Percentiles rank a stretch among this genome's conserved stretches.
Conservation (phyloP, 768 basidiomycete genomes). For the Pleurotus giganteus region DNA sequence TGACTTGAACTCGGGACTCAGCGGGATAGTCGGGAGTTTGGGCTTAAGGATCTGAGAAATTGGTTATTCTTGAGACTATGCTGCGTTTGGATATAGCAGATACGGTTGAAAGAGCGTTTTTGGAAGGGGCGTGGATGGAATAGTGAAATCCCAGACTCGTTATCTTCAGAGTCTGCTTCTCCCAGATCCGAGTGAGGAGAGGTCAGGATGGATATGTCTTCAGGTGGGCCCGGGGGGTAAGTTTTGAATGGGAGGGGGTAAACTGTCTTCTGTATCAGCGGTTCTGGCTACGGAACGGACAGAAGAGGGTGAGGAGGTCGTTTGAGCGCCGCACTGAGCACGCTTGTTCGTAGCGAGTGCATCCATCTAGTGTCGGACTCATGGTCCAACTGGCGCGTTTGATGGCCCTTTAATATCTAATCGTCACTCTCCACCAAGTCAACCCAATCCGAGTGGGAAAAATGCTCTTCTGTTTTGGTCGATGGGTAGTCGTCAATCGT, state of each 20-base stretch:
- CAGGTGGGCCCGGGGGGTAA: slow-evolving; percentile 53
- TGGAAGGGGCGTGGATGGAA: slow-evolving; percentile 6
- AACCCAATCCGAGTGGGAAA: slow-evolving; percentile 68
- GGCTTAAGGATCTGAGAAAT: slow-evolving; percentile 12
- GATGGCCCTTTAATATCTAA: slow-evolving; percentile 66
- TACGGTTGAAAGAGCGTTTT: slow-evolving; percentile 8
- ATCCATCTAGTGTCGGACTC: slow-evolving; percentile 40
- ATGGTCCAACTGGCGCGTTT: slow-evolving; percentile 45
- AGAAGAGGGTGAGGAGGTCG: slow-evolving; percentile 32
- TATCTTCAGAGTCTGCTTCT: slow-evolving; percentile 17
- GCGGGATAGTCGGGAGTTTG: slow-evolving; percentile 13
- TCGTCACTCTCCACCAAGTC: slow-evolving; percentile 75
- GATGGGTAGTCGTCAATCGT: slow-evolving; percentile 62
- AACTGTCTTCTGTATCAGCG: neutral
- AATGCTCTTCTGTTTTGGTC: slow-evolving; percentile 58
- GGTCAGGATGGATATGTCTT: slow-evolving; percentile 15
- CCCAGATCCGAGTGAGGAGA: slow-evolving; percentile 16
- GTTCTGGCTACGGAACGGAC: slow-evolving; percentile 47
- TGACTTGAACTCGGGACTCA: slow-evolving; percentile 3
- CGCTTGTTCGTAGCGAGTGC: slow-evolving; percentile 39
- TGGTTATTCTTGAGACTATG: neutral
- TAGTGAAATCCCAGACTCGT: neutral
- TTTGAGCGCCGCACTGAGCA: slow-evolving; percentile 32
- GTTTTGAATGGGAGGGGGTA: slow-evolving; percentile 63
- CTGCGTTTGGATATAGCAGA: slow-evolving; percentile 2